phyloP scores from a whole-genome alignment of 2,329 filamentous ascomycete genomes.

The Fusarium redolens region DNA sequence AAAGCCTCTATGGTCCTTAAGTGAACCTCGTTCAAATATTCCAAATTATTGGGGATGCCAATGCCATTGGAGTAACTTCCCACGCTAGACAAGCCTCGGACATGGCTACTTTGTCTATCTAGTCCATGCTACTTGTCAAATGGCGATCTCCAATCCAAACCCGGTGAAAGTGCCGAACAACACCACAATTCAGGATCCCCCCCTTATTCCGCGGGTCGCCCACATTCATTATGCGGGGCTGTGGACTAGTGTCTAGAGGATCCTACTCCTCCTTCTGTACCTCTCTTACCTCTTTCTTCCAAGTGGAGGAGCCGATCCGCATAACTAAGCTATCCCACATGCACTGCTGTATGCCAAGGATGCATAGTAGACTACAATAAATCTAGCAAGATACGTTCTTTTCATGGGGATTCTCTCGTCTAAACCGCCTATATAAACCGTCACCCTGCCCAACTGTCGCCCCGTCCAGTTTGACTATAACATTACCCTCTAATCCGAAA shows the following conservation, averaged over 20 bases:
- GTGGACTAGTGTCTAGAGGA: background rate
- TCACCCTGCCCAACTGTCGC: background rate
- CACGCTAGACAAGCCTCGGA: slow-evolving; percentile 19
- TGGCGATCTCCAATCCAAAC: slow-evolving; percentile 6
- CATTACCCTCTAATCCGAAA: background rate
- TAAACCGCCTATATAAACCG: slow-evolving; percentile 28
- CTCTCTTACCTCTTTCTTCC: background rate
- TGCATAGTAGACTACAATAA: background rate
- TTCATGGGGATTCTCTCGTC: background rate
- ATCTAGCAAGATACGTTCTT: background rate
- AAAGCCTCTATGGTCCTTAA: background rate
- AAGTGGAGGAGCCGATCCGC: slow-evolving; percentile 13
- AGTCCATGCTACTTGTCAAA: slow-evolving; percentile 3
- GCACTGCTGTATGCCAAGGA: background rate
- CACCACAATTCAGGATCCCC: slow-evolving; percentile 27
- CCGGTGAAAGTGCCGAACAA: slow-evolving; percentile 29
- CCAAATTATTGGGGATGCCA: background rate
- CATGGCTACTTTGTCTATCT: slow-evolving; percentile 9
- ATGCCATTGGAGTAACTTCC: background rate
- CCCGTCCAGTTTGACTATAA: background rate
- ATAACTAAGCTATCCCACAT: slow-evolving; percentile 5
- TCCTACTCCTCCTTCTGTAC: slow-evolving; percentile 1
- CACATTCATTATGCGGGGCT: slow-evolving; percentile 34
- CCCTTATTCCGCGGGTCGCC: slow-evolving; percentile 19
- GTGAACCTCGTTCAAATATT: background rate